phyloP scores from a whole-genome alignment of 495 filamentous ascomycete genomes.

The Penicillium egyptiacum region DNA sequence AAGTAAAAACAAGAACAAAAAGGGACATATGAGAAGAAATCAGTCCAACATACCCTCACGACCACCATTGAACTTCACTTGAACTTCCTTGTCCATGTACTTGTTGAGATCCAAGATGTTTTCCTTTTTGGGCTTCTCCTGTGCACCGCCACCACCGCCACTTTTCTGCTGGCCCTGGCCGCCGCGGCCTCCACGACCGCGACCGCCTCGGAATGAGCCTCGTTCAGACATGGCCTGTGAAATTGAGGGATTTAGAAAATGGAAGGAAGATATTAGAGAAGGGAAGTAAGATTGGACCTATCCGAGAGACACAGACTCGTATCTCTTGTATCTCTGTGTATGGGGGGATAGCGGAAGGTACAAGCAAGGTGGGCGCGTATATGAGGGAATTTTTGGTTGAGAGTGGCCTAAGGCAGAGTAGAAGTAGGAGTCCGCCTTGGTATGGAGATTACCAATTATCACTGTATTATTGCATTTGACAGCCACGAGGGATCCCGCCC shows the following conservation, averaged over 20 bases:
- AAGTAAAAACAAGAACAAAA: neutral
- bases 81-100: constrained; percentile 94
- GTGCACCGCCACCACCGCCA: constrained; percentile 51
- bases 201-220: constrained; percentile 60
- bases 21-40: constrained; percentile 8
- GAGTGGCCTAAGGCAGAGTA: neutral
- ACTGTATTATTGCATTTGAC: neutral
- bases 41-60: constrained; percentile 69
- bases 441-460: constrained; percentile 2
- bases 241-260: constrained; percentile 5
- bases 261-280: constrained; percentile 10
- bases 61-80: constrained; percentile 94
- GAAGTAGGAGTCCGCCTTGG: constrained; percentile 2
- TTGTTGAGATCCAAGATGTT: constrained; percentile 93
- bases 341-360: constrained; percentile 9
- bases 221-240: constrained; percentile 63
- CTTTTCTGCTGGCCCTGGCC: constrained; percentile 41
- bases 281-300: neutral
- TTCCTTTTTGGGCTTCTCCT: constrained; percentile 90
- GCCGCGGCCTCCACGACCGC: constrained; percentile 48
- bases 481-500: constrained; percentile 10
- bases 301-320: neutral
- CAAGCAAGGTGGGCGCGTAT: constrained; percentile 15
- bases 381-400: constrained; percentile 31
- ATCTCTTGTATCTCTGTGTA: neutral